phyloP scores from a whole-genome alignment of 2,329 filamentous ascomycete genomes.

The Trichoderma simmonsii region DNA sequence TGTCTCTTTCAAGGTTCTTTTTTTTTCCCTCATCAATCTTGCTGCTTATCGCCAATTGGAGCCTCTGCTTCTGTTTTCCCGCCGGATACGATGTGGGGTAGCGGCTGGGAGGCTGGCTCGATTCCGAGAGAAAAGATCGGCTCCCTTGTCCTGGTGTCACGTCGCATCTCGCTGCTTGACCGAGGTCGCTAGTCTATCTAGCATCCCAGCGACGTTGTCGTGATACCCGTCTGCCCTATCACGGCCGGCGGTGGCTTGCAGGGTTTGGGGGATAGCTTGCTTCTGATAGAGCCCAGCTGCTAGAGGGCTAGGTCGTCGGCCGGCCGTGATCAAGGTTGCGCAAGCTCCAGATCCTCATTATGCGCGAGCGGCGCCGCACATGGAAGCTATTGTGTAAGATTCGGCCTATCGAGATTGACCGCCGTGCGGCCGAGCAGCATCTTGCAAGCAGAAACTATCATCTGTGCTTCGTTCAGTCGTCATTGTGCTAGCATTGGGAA shows the following conservation, averaged over 20 bases:
- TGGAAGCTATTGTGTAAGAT: not conserved
- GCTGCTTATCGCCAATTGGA: slow-evolving; percentile 12
- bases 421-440: slow-evolving; percentile 14
- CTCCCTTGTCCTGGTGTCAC: slow-evolving; percentile 24
- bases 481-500: slow-evolving; percentile 15
- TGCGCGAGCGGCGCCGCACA: slow-evolving; percentile 19
- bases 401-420: slow-evolving; percentile 18
- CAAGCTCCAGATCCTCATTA: slow-evolving; percentile 26
- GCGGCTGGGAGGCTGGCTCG: slow-evolving; percentile 6
- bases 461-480: slow-evolving; percentile 8
- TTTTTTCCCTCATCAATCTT: slow-evolving; percentile 15
- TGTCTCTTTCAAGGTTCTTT: not conserved
- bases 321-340: slow-evolving; percentile 27
- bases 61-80: not conserved
- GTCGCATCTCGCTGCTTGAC: slow-evolving; percentile 23
- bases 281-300: not conserved
- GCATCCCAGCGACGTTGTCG: slow-evolving; percentile 13
- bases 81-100: slow-evolving; percentile 15
- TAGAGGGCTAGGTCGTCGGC: slow-evolving; percentile 5
- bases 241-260: slow-evolving; percentile 11
- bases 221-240: slow-evolving; percentile 17
- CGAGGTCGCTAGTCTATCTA: not conserved
- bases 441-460: not conserved
- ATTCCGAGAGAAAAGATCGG: slow-evolving; percentile 23
- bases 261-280: not conserved